phyloP scores from a whole-genome alignment of 371 early-diverging fungal genomes.

The Zancudomyces culisetae region DNA sequence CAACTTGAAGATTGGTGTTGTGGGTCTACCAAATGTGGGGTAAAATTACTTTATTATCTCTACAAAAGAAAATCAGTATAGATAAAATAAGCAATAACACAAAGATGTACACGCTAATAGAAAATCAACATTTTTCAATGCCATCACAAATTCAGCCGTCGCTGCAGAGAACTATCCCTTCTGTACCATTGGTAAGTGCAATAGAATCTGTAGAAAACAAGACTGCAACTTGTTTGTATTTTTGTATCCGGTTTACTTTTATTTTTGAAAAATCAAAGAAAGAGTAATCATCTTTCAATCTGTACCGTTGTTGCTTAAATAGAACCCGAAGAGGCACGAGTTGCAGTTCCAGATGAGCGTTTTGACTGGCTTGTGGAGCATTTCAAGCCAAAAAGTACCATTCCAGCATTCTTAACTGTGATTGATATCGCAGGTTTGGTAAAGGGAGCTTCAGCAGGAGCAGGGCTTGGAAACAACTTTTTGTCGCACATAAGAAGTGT shows the following conservation, averaged over 20 bases:
- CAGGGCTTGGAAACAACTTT: slow-evolving; percentile 97
- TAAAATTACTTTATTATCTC: background rate
- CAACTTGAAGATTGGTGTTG: slow-evolving; percentile 93
- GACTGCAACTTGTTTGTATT: background rate
- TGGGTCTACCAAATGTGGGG: slow-evolving; percentile 95
- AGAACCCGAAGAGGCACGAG: slow-evolving; percentile 88
- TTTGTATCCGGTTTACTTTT: background rate
- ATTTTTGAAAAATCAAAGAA: background rate
- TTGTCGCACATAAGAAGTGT: slow-evolving; percentile 90
- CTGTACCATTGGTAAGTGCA: slow-evolving; percentile 36
- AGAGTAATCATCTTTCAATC: background rate
- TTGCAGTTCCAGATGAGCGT: slow-evolving; percentile 82
- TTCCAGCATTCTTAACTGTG: slow-evolving; percentile 72
- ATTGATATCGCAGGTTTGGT: slow-evolving; percentile 99
- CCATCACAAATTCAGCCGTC: slow-evolving; percentile 71
- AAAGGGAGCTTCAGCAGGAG: slow-evolving; percentile 79
- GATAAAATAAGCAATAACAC: background rate
- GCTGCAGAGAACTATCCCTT: slow-evolving; percentile 81
- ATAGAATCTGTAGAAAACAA: slow-evolving; percentile 25
- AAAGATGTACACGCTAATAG: slow-evolving; percentile 7
- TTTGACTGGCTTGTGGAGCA: slow-evolving; percentile 68
- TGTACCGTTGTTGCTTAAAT: slow-evolving; percentile 5
- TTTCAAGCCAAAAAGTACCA: slow-evolving; percentile 45
- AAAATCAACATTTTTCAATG: slow-evolving; percentile 96
- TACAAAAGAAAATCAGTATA: background rate